Evolutionary conservation across 1,284 basidiomycete genomes (phyloP), one percentile per base, ranked within the genome.

Genomic region (Schizopora paradoxa): DNA sequence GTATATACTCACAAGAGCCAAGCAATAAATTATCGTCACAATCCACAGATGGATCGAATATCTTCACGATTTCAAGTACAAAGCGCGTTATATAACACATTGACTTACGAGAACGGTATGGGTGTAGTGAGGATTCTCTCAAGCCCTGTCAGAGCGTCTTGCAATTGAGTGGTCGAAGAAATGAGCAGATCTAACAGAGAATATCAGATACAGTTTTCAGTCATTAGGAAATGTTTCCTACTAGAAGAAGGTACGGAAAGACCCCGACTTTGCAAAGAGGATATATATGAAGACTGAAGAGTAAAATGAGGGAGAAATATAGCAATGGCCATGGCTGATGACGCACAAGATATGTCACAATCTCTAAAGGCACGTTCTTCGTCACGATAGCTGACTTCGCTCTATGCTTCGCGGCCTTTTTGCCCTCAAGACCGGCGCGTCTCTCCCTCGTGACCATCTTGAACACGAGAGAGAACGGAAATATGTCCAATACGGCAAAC

Each of bases 71-170:
- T n/a, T n/a, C n/a, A 51, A 38, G 19, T 22, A 42, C 10, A 14
- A 45, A 14, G 14, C 16, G 34, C 27, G n/a, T 5, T 4, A 29
- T 19, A 41, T 44, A 32, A 26, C 26, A 39, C 11, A 41, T 33
- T 22, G 14, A 62, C 68, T 52, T 63, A 86, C 70, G 79, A 85
- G 65, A 84, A 87, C 1, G 85, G 86, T 35, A 90, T 86, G 1
- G 85, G 85, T 0, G 84, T 87, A 0, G 85, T 86, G 11, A 87
- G 66, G 52, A 88, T 86, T 36, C 85, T 69, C 58, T 90, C 85
- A 3, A 88, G 67, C 4, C 78, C 78, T 5, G 80, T 81, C 33
- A 88, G 63, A n/a, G 79, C 73, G 42, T 87, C 82, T 3, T 77
- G 75, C 32, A 88, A 71, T 51, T 72, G 68, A 53, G 72, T 73